Conservation (phyloP, 2,329 filamentous ascomycete genomes). For the Chaetomiaceae sp. region DNA sequence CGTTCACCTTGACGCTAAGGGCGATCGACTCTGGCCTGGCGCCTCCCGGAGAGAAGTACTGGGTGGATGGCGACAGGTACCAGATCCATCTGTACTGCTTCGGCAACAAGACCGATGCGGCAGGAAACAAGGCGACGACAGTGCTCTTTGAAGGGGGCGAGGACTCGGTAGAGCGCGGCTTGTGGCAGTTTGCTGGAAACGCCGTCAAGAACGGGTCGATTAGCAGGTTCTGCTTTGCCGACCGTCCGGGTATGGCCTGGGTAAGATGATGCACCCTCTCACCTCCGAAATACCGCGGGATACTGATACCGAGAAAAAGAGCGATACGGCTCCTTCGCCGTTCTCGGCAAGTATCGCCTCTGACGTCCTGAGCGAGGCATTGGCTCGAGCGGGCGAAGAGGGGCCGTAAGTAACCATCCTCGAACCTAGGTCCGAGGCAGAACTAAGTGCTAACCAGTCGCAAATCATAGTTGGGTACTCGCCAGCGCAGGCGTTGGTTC, state of each 20-base stretch:
- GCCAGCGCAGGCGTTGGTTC: conserved; percentile 83
- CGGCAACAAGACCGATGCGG: conserved; percentile 60
- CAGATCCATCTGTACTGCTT: conserved; percentile 80
- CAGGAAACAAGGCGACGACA: conserved; percentile 63
- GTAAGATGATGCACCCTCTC: conserved; percentile 29
- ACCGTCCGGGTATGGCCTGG: conserved; percentile 86
- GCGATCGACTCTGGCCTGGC: conserved; percentile 71
- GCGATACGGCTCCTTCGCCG: conserved; percentile 88
- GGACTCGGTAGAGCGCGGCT: conserved; percentile 68
- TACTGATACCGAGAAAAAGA: conserved; percentile 32
- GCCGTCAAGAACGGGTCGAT: conserved; percentile 78
- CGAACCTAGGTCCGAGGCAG: too few species aligned
- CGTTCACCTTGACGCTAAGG: conserved; percentile 73
- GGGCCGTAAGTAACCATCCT: conserved; percentile 54
- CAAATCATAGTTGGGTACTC: conserved; percentile 61
- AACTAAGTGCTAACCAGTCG: neutral
- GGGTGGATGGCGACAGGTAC: conserved; percentile 81
- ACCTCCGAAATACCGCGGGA: too few species aligned
- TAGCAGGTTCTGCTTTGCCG: conserved; percentile 87
- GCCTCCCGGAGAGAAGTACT: conserved; percentile 69
- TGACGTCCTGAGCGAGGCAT: conserved; percentile 80
- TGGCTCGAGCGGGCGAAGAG: conserved; percentile 72
- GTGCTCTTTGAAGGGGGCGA: conserved; percentile 84
- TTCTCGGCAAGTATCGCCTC: conserved; percentile 91
- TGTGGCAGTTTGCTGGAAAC: conserved; percentile 75